Percentiles rank a stretch among this genome's conserved stretches.
phyloP scores from a whole-genome alignment of 108 stramenopile genomes.

The Pseudonitzschia delicatissima region DNA sequence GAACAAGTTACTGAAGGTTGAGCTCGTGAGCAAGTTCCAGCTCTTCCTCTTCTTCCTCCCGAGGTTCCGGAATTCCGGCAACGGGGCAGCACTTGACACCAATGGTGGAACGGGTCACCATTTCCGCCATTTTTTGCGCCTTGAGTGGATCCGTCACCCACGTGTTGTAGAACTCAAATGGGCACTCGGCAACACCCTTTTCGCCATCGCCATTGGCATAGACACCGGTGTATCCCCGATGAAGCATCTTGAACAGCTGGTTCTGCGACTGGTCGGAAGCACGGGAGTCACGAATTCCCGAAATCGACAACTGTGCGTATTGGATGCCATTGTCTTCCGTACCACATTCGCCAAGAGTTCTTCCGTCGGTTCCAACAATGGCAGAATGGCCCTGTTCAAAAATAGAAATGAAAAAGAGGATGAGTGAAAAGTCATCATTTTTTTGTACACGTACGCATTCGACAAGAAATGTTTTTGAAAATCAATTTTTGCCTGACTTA shows the following conservation, averaged over 20 bases:
- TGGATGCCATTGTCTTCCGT: constrained; percentile 80
- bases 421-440: not conserved
- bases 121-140: constrained; percentile 70
- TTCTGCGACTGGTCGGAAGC: constrained; percentile 74
- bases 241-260: constrained; percentile 77
- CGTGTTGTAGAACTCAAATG: constrained; percentile 65
- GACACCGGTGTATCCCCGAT: constrained; percentile 67
- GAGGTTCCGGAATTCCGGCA: constrained; percentile 40
- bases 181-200: constrained; percentile 67
- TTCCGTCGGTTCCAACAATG: constrained; percentile 67
- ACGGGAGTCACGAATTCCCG: constrained; percentile 68
- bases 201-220: constrained; percentile 79
- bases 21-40: constrained; percentile 32
- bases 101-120: constrained; percentile 67
- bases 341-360: constrained; percentile 79
- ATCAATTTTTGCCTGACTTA: not conserved
- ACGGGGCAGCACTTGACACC: constrained; percentile 59
- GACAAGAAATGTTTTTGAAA: not conserved
- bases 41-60: constrained; percentile 32
- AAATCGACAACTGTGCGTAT: constrained; percentile 68
- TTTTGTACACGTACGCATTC: not conserved
- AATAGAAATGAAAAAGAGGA: constrained; percentile 1
- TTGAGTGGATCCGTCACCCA: constrained; percentile 76
- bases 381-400: constrained; percentile 63
- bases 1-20: constrained; percentile 28